A percentile compares a stretch with the other conserved stretches of the same genome.
phyloP scores from a whole-genome alignment of 768 basidiomycete genomes.

The Lentinus tigrinus region DNA sequence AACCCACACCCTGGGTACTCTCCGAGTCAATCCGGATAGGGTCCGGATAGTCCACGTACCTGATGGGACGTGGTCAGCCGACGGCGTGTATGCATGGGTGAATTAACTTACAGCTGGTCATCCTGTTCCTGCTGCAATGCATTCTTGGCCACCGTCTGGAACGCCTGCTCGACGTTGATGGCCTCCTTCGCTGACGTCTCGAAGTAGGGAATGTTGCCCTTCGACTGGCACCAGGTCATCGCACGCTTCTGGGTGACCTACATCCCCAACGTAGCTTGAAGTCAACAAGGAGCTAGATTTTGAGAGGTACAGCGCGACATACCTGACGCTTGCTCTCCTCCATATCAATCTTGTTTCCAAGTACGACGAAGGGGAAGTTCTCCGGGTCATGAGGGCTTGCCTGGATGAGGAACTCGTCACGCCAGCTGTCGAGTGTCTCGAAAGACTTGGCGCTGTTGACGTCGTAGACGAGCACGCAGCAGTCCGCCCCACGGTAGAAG shows the following conservation, averaged over 20 bases:
- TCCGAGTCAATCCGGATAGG: slow-evolving; percentile 96
- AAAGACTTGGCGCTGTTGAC: slow-evolving; percentile 99
- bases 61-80: slow-evolving; percentile 33
- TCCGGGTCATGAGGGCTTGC: slow-evolving; percentile 98
- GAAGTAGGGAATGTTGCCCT: slow-evolving; percentile 99
- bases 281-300: background rate
- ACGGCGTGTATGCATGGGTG: slow-evolving; percentile 9
- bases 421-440: slow-evolving; percentile 98
- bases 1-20: slow-evolving; percentile 86
- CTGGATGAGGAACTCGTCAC: slow-evolving; percentile 98
- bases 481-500: slow-evolving; percentile 98
- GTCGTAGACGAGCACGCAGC: slow-evolving; percentile 98
- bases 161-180: slow-evolving; percentile 99
- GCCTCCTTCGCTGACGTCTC: slow-evolving; percentile 99
- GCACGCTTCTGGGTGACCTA: slow-evolving; percentile 99
- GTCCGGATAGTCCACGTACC: slow-evolving; percentile 98
- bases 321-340: slow-evolving; percentile 99
- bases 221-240: slow-evolving; percentile 99
- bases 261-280: background rate
- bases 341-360: slow-evolving; percentile 99
- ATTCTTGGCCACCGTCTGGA: slow-evolving; percentile 99
- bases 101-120: slow-evolving; percentile 75
- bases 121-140: slow-evolving; percentile 97
- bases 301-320: slow-evolving; percentile 19
- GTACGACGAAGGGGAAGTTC: slow-evolving; percentile 98